Percentiles rank a stretch among this genome's conserved stretches.
Evolutionary conservation across 192 early-diverging fungal species (phyloP).

Genomic region (Coemansia sp.): DNA sequence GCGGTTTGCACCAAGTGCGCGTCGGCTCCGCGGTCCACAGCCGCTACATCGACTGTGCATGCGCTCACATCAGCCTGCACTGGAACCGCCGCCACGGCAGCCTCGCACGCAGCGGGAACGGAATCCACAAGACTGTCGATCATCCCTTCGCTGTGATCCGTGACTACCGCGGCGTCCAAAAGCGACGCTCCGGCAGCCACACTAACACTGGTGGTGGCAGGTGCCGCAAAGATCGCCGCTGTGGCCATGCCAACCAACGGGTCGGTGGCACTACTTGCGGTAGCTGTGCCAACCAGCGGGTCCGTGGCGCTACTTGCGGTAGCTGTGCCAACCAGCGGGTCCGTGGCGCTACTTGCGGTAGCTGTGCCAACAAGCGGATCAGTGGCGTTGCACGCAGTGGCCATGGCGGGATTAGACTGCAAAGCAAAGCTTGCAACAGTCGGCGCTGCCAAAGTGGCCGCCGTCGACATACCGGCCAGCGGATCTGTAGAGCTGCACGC

Average conservation of each 20-base stretch:
- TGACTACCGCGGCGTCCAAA: constrained; percentile 12
- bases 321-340: constrained; percentile 14
- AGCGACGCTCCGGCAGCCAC: constrained; percentile 15
- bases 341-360: constrained; percentile 3
- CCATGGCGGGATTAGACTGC: neutral
- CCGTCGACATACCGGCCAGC: neutral
- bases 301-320: constrained; percentile 5
- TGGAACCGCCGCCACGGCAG: constrained; percentile 6
- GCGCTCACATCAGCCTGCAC: neutral
- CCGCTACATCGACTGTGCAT: constrained; percentile 2
- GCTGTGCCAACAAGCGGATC: constrained; percentile 19
- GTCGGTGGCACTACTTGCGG: constrained; percentile 7
- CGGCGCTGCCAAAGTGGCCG: neutral
- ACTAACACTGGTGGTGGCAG: neutral
- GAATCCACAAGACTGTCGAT: constrained; percentile 34
- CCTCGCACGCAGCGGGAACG: constrained; percentile 11
- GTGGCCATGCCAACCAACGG: constrained; percentile 1
- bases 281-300: neutral
- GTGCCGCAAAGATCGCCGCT: neutral
- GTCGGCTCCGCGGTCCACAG: constrained; percentile 8
- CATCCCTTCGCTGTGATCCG: constrained; percentile 8
- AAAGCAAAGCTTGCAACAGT: neutral
- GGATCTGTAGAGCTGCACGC: constrained; percentile 8
- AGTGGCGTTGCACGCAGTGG: neutral
- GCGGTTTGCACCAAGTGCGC: neutral